phyloP scores from a whole-genome alignment of 495 filamentous ascomycete species.

The Penicillium pancosmium region DNA sequence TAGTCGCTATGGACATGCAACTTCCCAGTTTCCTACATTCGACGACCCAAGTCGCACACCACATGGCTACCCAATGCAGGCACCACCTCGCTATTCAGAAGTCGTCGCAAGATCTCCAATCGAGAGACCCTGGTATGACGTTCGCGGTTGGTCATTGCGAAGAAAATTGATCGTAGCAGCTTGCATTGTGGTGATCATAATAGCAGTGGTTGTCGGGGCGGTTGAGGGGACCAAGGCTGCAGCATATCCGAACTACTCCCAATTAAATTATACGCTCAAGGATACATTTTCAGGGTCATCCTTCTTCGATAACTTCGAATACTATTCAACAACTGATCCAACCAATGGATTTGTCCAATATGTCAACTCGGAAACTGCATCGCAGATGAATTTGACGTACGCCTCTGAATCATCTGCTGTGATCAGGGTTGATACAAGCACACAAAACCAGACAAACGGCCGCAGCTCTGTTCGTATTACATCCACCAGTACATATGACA shows the following conservation, averaged over 20 bases:
- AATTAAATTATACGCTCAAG: slow-evolving; percentile 42
- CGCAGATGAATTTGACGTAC: slow-evolving; percentile 46
- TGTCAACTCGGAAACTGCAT: slow-evolving; percentile 23
- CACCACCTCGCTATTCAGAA: slow-evolving; percentile 13
- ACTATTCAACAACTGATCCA: slow-evolving; percentile 49
- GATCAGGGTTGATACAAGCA: slow-evolving; percentile 50
- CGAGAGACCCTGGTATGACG: slow-evolving; percentile 14
- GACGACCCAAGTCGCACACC: not conserved
- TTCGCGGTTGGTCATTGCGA: slow-evolving; percentile 26
- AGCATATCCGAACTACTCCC: slow-evolving; percentile 49
- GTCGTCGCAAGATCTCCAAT: not conserved
- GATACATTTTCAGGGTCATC: slow-evolving; percentile 46
- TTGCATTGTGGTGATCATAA: slow-evolving; percentile 40
- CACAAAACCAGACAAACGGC: slow-evolving; percentile 31
- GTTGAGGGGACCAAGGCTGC: slow-evolving; percentile 42
- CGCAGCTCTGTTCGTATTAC: slow-evolving; percentile 49
- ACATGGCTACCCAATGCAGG: not conserved
- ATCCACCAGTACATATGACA: slow-evolving; percentile 48
- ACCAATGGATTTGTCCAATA: slow-evolving; percentile 42
- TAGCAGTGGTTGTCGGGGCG: slow-evolving; percentile 50
- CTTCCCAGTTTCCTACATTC: slow-evolving; percentile 8
- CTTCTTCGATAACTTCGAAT: slow-evolving; percentile 53
- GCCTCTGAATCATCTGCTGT: slow-evolving; percentile 44
- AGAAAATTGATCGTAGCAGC: slow-evolving; percentile 25
- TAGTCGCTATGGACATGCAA: slow-evolving; percentile 16